These are phyloP conservation scores for Pisolithus albus DNA, from an alignment of 768 basidiomycete genomes.

Conservation along the genomic window DNA sequence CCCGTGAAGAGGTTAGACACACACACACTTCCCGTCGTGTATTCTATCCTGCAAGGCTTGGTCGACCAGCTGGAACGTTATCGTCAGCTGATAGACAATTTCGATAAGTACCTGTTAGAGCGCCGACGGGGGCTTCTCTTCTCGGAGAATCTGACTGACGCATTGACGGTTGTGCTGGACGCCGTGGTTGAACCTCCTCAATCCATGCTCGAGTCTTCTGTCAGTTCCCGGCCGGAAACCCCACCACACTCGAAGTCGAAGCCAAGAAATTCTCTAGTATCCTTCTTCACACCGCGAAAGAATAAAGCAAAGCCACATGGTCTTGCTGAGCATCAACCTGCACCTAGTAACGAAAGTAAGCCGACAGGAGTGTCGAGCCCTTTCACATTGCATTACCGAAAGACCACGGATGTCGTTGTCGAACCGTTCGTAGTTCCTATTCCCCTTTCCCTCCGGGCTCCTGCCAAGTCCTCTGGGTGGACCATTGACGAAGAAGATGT, in stretches of 20 bases:
- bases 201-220: constrained; percentile 18
- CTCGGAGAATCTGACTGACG: constrained; percentile 88
- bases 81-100: constrained; percentile 64
- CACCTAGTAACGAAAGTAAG: constrained; percentile 36
- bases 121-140: constrained; percentile 85
- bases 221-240: constrained; percentile 25
- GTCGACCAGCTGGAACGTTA: constrained; percentile 78
- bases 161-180: constrained; percentile 68
- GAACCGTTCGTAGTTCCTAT: constrained; percentile 61
- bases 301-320: constrained; percentile 36
- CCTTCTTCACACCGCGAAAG: constrained; percentile 76
- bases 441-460: constrained; percentile 58
- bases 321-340: constrained; percentile 39
- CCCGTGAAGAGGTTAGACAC: constrained; percentile 68
- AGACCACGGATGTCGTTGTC: constrained; percentile 63
- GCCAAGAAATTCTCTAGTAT: constrained; percentile 55
- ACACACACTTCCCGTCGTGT: constrained; percentile 67
- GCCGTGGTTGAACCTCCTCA: constrained; percentile 40
- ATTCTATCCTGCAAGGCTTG: constrained; percentile 74
- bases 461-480: constrained; percentile 46
- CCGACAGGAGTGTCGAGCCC: constrained; percentile 55
- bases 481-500: constrained; percentile 72
- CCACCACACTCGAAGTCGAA: constrained; percentile 41
- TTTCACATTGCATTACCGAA: constrained; percentile 78
- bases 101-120: constrained; percentile 80